Evolutionary conservation across 2,329 filamentous ascomycete species (phyloP).

Genomic region (Zasmidium citrigriseum): DNA sequence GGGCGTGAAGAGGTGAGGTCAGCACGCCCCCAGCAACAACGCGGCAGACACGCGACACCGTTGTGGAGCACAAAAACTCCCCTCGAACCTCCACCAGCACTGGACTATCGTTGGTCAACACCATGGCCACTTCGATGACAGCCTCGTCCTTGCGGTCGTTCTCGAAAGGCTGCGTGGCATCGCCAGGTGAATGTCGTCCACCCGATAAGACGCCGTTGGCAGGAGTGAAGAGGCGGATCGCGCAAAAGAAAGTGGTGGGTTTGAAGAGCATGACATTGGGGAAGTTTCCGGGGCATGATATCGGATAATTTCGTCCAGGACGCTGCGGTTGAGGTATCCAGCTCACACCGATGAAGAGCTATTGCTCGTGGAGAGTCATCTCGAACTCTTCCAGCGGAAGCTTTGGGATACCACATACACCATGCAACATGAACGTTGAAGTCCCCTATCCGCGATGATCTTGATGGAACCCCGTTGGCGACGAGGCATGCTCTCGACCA

Average conservation of each 20-base stretch:
- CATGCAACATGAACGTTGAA: too few species aligned
- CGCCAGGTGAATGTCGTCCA: too few species aligned
- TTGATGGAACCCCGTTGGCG: not conserved
- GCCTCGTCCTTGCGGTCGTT: too few species aligned
- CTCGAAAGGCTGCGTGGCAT: too few species aligned
- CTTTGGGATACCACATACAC: slow-evolving; percentile 45
- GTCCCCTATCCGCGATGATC: not conserved
- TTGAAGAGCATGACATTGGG: too few species aligned
- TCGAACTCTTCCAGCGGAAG: slow-evolving; percentile 20
- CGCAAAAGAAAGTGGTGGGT: too few species aligned
- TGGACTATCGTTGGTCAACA: too few species aligned
- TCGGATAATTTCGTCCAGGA: not conserved
- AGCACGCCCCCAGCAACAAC: not conserved
- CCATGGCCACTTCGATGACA: too few species aligned
- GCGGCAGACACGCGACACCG: not conserved
- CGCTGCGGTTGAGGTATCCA: slow-evolving; percentile 1
- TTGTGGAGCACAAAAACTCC: not conserved
- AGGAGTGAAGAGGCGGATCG: too few species aligned
- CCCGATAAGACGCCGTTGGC: too few species aligned
- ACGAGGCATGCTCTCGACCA: not conserved
- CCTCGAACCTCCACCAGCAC: too few species aligned
- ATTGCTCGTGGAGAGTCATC: slow-evolving; percentile 20
- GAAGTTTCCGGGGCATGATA: too few species aligned
- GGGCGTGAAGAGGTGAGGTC: not conserved
- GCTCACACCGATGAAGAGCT: slow-evolving; percentile 6